These are phyloP conservation scores for Jamesozyma piceae DNA, from an alignment of 805 yeast genomes.

Conservation along the genomic window DNA sequence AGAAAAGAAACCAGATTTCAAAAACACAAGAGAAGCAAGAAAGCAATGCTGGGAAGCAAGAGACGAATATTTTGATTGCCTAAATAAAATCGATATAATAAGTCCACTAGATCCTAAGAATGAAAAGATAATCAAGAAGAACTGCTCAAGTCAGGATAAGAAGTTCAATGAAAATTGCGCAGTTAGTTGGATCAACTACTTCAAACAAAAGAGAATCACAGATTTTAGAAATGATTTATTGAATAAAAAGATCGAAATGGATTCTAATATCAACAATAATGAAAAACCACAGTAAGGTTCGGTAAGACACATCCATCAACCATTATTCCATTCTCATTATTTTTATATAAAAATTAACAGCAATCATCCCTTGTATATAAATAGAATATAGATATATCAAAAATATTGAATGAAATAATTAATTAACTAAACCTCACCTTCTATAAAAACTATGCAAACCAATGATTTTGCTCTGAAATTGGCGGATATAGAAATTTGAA, in stretches of 20 bases:
- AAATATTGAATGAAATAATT: too few relatives aligned
- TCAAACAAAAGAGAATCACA: conserved; percentile 79
- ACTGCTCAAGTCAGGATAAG: conserved; percentile 50
- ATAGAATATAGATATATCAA: too few relatives aligned
- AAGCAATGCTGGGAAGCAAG: conserved; percentile 85
- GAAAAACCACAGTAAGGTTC: neutral
- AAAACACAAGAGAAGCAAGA: conserved; percentile 53
- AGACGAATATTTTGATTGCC: conserved; percentile 66
- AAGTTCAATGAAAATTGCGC: conserved; percentile 70
- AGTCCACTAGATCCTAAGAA: conserved; percentile 43
- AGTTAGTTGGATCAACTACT: conserved; percentile 79
- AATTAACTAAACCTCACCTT: too few relatives aligned
- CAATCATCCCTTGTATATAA: too few relatives aligned
- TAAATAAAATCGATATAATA: conserved; percentile 55
- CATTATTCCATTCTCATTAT: too few relatives aligned
- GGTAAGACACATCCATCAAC: too few relatives aligned
- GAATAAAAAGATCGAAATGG: neutral
- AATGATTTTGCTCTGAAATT: too few relatives aligned
- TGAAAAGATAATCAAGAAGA: conserved; percentile 37
- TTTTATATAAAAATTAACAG: too few relatives aligned
- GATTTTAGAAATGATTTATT: conserved; percentile 39
- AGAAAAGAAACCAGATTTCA: conserved; percentile 6
- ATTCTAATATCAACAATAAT: neutral
- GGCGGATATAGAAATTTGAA: too few relatives aligned
- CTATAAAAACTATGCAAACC: too few relatives aligned